Conservation (phyloP, 495 filamentous ascomycete genomes). For the Pseudomonodictys pantanalensis region DNA sequence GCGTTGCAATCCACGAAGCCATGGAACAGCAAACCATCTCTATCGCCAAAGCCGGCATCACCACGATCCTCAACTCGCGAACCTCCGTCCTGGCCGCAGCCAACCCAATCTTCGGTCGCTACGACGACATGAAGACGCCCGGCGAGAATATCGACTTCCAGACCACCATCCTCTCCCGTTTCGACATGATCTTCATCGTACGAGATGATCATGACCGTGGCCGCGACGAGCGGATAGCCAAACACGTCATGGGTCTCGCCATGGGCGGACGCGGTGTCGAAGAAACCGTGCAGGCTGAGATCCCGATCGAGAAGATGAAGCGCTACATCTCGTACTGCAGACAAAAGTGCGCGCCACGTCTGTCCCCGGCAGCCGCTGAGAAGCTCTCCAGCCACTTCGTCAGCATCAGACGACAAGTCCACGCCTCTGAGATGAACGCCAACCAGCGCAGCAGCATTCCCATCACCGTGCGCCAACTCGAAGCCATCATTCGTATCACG, state of each 20-base stretch:
- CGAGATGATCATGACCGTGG: constrained; percentile 88
- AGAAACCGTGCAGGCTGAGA: constrained; percentile 78
- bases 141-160: constrained; percentile 99
- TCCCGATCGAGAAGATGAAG: constrained; percentile 94
- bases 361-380: constrained; percentile 89
- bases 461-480: constrained; percentile 95
- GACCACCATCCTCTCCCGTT: constrained; percentile 95
- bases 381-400: constrained; percentile 98
- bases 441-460: constrained; percentile 89
- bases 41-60: constrained; percentile 98
- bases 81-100: constrained; percentile 95
- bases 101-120: constrained; percentile 96
- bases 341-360: constrained; percentile 86
- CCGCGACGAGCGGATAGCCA: constrained; percentile 89
- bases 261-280: constrained; percentile 87
- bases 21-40: constrained; percentile 99
- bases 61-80: constrained; percentile 93
- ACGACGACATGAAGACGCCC: constrained; percentile 95
- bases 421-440: constrained; percentile 80
- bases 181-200: constrained; percentile 99
- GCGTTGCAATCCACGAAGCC: constrained; percentile 98
- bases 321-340: constrained; percentile 98
- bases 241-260: constrained; percentile 96
- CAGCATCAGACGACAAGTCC: constrained; percentile 89
- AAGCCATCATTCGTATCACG: constrained; percentile 95